These are phyloP conservation scores for Colletotrichum gigasporum DNA, from an alignment of 2,329 filamentous ascomycete genomes.

Conservation along the genomic window DNA sequence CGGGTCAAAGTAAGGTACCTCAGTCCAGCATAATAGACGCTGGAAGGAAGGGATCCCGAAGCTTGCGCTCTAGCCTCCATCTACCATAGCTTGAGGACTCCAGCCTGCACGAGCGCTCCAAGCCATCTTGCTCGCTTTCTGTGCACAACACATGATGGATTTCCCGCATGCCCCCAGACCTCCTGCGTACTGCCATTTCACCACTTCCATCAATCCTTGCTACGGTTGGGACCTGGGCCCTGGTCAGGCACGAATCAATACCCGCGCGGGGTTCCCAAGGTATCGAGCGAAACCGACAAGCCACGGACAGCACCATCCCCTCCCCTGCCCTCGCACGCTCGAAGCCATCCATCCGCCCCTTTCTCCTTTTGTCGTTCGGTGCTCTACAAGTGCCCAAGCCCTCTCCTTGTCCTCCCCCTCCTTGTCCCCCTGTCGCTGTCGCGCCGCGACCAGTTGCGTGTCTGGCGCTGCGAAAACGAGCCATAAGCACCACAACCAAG, in stretches of 20 bases:
- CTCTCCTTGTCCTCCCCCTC: background rate
- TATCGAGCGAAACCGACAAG: constrained; percentile 15
- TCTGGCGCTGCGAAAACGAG: constrained; percentile 14
- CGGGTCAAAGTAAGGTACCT: too few species aligned
- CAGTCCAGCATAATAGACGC: too few species aligned
- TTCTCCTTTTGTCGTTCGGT: background rate
- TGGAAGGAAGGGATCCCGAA: too few species aligned
- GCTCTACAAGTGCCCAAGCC: background rate
- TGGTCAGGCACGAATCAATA: constrained; percentile 28
- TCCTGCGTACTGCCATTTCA: background rate
- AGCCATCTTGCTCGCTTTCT: too few species aligned
- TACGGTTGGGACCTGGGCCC: background rate
- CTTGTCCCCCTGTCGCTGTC: background rate
- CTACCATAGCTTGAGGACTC: too few species aligned
- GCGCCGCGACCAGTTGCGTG: background rate
- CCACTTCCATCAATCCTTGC: background rate
- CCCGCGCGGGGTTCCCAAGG: constrained; percentile 23
- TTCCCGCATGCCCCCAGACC: background rate
- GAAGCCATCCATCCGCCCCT: background rate
- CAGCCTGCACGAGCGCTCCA: too few species aligned
- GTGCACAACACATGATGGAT: too few species aligned
- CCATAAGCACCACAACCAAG: constrained; percentile 10
- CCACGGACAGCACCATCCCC: background rate
- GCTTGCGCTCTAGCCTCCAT: too few species aligned
- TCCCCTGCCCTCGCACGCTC: background rate